These are phyloP conservation scores for Cryptococcus sp. DNA, from an alignment of 1,284 basidiomycete species.

Conservation along the genomic window DNA sequence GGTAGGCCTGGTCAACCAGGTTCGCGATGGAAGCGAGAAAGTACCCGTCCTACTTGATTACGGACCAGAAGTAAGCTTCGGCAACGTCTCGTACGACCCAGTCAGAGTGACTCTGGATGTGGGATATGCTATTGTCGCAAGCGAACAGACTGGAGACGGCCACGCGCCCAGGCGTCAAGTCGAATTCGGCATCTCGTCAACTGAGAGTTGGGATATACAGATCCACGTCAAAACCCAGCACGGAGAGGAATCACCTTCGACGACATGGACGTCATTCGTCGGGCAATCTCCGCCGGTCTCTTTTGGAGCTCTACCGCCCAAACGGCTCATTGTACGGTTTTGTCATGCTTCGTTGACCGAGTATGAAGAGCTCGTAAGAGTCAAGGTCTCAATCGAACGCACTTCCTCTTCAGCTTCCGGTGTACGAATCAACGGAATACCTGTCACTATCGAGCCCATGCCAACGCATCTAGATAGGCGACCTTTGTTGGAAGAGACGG, in stretches of 20 bases:
- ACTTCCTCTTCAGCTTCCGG: slow-evolving; percentile 54
- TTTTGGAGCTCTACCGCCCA: slow-evolving; percentile 48
- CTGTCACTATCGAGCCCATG: slow-evolving; percentile 59
- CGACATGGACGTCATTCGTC: slow-evolving; percentile 65
- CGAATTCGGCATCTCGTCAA: slow-evolving; percentile 71
- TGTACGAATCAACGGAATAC: slow-evolving; percentile 76
- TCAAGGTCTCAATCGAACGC: slow-evolving; percentile 70
- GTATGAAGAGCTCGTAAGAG: slow-evolving; percentile 67
- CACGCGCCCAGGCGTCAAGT: slow-evolving; percentile 61
- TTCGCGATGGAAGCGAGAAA: slow-evolving; percentile 65
- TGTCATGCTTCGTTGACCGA: slow-evolving; percentile 61
- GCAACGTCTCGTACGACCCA: slow-evolving; percentile 69
- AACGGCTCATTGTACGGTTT: slow-evolving; percentile 64
- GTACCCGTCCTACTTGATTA: slow-evolving; percentile 73
- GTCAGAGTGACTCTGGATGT: slow-evolving; percentile 74
- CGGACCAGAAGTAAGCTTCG: slow-evolving; percentile 76
- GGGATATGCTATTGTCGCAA: slow-evolving; percentile 75
- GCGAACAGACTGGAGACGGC: slow-evolving; percentile 54
- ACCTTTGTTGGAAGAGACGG: slow-evolving; percentile 37
- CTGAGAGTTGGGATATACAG: slow-evolving; percentile 88
- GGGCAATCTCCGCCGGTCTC: slow-evolving; percentile 49
- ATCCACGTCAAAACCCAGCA: slow-evolving; percentile 61
- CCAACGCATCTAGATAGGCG: slow-evolving; percentile 7
- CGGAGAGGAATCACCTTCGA: slow-evolving; percentile 59
- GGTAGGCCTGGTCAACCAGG: slow-evolving; percentile 70